A percentile compares a stretch with the other conserved stretches of the same genome.
phyloP scores from a whole-genome alignment of 2,329 filamentous ascomycete genomes.

The Periconia sp. region DNA sequence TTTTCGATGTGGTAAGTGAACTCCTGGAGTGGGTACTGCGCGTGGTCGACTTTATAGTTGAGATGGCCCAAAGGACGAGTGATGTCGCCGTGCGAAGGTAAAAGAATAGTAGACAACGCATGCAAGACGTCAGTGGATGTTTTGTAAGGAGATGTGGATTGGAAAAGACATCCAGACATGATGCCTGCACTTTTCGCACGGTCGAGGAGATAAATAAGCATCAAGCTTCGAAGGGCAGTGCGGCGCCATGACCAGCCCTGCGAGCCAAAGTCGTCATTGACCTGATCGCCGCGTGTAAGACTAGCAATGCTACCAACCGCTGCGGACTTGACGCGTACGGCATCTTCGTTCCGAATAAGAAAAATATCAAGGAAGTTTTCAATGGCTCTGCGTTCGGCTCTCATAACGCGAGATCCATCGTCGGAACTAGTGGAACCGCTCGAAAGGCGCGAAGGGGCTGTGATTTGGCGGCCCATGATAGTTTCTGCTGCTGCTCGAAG shows the following conservation, averaged over 20 bases:
- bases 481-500: slow-evolving; percentile 60
- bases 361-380: slow-evolving; percentile 59
- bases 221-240: slow-evolving; percentile 59
- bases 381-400: slow-evolving; percentile 47
- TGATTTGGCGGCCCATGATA: slow-evolving; percentile 58
- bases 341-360: slow-evolving; percentile 61
- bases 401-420: slow-evolving; percentile 35
- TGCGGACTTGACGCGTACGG: slow-evolving; percentile 43
- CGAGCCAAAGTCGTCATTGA: slow-evolving; percentile 44
- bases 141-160: slow-evolving; percentile 55
- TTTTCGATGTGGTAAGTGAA: slow-evolving; percentile 61
- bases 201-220: slow-evolving; percentile 63
- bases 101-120: slow-evolving; percentile 54
- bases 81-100: slow-evolving; percentile 62
- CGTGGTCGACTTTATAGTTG: slow-evolving; percentile 56
- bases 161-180: slow-evolving; percentile 53
- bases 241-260: slow-evolving; percentile 56
- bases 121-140: slow-evolving; percentile 58
- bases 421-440: slow-evolving; percentile 39
- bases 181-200: slow-evolving; percentile 48
- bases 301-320: slow-evolving; percentile 40
- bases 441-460: slow-evolving; percentile 38
- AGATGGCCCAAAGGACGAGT: slow-evolving; percentile 57
- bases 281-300: slow-evolving; percentile 36
- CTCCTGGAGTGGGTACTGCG: slow-evolving; percentile 61